Evolutionary conservation across 2,329 filamentous ascomycete species (phyloP), one percentile per base, ranked within the genome.

Genomic region (Tolypocladium cylindrosporum): DNA sequence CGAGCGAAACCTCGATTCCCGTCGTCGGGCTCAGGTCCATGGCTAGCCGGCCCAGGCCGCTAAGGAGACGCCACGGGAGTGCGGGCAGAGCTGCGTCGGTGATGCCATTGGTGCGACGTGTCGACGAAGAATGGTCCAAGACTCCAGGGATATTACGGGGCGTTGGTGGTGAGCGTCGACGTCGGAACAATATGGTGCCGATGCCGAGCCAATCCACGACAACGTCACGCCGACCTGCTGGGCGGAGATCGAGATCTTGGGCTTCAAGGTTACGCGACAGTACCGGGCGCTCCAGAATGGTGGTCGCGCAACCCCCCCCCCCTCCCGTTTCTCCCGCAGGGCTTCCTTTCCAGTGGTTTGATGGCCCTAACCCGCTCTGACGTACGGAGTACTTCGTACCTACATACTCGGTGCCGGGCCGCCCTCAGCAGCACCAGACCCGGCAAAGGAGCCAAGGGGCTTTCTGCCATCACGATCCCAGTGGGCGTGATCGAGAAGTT

Each of bases 1-100:
- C 63, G 61, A 62, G 65, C 67, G 64, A 67, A 68, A 68, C 42
- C 59, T 64, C 67, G 68, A 69, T 70, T 66, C 60, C 57, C 64
- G 59, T 59, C 59, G 62, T 61, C 58, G 57, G 58, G 58, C 53
- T 62, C 59, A 65, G 36, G 16, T 40, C 27, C 39, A 43, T 42
- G n/a, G 34, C 54, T 45, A 24, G 41, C 43, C 67, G 64, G 65
- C 63, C 62, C 63, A 60, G 67, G 61, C 39, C 39, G 34, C 24
- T 51, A 19, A 19, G 19, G 10, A n/a, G 31, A 51, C 48, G 48
- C 48, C 48, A 36, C 31, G 48, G 48, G 48, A 51, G 48, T 51
- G 48, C 27, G 16, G 48, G 19, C 48, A 51, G 27, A n/a, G 27
- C 48, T 16, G 48, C 16, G 27, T 8, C 48, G 61, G 60, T 59